Evolutionary conservation across 116 monocot species (phyloP).

Genomic region (Zostera marina): DNA sequence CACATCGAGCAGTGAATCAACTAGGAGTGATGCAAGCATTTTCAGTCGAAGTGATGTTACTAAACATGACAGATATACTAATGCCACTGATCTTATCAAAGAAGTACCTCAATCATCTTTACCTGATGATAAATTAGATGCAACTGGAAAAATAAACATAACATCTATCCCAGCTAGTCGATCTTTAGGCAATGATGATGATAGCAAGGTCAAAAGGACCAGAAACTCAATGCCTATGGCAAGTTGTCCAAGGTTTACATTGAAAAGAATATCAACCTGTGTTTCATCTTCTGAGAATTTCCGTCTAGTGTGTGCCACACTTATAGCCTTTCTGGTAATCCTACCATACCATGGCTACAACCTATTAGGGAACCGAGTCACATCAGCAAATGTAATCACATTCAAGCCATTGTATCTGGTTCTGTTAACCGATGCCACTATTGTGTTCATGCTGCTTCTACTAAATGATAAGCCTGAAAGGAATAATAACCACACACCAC

Average conservation of each 20-base stretch:
- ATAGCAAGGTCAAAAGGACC: neutral
- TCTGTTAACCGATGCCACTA: conserved; percentile 27
- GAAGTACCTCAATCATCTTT: too few species aligned
- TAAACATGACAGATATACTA: too few species aligned
- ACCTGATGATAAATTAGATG: too few species aligned
- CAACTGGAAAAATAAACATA: too few species aligned
- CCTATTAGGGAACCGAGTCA: neutral
- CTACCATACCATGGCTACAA: conserved; percentile 10
- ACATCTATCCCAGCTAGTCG: too few species aligned
- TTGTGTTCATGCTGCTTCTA: conserved; percentile 22
- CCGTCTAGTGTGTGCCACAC: conserved; percentile 27
- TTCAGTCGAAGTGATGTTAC: too few species aligned
- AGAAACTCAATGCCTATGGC: neutral
- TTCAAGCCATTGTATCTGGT: conserved; percentile 42
- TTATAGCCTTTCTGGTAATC: conserved; percentile 22
- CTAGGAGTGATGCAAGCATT: too few species aligned
- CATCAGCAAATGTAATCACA: conserved; percentile 9
- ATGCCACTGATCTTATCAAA: too few species aligned
- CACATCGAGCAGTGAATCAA: too few species aligned
- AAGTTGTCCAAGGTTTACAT: conserved; percentile 5
- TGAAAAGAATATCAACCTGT: conserved; percentile 9
- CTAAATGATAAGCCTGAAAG: conserved; percentile 1
- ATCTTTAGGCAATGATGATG: neutral
- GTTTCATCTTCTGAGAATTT: conserved; percentile 19
- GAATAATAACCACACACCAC: conserved; percentile 3